phyloP scores from a whole-genome alignment of 2,329 filamentous ascomycete species.

The Ciborinia camelliae region DNA sequence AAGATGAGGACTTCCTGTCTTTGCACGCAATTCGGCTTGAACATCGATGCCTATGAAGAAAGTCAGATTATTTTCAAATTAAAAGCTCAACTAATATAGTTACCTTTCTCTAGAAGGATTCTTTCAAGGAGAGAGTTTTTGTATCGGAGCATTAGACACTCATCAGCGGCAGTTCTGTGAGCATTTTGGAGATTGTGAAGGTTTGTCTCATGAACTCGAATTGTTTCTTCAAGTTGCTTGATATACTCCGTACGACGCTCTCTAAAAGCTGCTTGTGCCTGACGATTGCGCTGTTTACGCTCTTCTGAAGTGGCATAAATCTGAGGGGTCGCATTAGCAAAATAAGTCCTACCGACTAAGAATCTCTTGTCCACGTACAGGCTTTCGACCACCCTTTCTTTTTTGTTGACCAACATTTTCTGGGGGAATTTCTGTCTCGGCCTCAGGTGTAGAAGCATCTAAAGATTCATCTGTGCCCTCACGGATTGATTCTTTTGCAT shows the following conservation, averaged over 20 bases:
- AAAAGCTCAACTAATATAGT: background rate
- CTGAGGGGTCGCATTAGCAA: conserved; percentile 46
- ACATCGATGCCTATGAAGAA: conserved; percentile 78
- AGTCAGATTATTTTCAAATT: conserved; percentile 21
- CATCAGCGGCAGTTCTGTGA: conserved; percentile 89
- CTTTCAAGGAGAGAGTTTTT: conserved; percentile 96
- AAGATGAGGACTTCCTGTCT: conserved; percentile 82
- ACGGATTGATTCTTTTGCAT: conserved; percentile 54
- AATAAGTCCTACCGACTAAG: conserved; percentile 16
- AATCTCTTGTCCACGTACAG: conserved; percentile 57
- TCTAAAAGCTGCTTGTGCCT: conserved; percentile 95
- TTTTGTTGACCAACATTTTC: conserved; percentile 67
- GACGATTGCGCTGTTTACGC: conserved; percentile 93
- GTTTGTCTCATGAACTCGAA: conserved; percentile 94
- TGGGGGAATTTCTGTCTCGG: conserved; percentile 43
- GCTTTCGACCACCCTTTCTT: conserved; percentile 95
- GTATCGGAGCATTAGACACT: conserved; percentile 96
- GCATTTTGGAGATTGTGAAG: conserved; percentile 89
- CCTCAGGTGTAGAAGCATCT: conserved; percentile 53
- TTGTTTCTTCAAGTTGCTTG: conserved; percentile 96
- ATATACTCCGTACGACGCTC: conserved; percentile 98
- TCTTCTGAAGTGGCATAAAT: conserved; percentile 99
- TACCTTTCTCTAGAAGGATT: conserved; percentile 94
- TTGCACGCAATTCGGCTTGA: conserved; percentile 88
- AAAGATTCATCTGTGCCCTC: conserved; percentile 61